phyloP scores from a whole-genome alignment of 257 asterid genomes.

The Ilex aquifolium region DNA sequence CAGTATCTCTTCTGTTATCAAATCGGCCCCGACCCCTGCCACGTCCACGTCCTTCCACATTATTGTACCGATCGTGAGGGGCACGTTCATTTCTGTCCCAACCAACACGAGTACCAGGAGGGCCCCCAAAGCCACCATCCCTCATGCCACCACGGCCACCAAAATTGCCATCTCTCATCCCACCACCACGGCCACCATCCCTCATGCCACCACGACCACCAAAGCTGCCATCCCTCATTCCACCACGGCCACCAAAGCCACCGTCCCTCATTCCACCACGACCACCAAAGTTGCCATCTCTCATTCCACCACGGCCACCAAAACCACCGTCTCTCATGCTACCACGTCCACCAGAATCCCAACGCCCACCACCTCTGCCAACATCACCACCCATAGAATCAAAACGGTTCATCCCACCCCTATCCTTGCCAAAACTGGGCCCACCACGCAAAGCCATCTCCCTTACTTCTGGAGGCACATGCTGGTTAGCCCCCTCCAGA shows the following conservation, averaged over 20 bases:
- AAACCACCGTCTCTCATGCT: conserved; percentile 59
- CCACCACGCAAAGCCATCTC: conserved; percentile 84
- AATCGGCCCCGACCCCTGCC: conserved; percentile 74
- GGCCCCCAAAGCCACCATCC: conserved; percentile 43
- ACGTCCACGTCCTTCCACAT: conserved; percentile 56
- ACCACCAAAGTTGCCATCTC: conserved; percentile 36
- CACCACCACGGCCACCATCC: conserved; percentile 59
- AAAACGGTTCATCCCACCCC: conserved; percentile 66
- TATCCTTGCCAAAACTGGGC: conserved; percentile 60
- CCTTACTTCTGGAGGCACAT: conserved; percentile 77
- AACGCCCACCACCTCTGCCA: conserved; percentile 44
- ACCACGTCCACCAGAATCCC: conserved; percentile 77
- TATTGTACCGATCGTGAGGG: conserved; percentile 38
- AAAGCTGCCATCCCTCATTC: conserved; percentile 35
- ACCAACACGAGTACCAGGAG: conserved; percentile 50
- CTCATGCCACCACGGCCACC: conserved; percentile 54
- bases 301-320: conserved; percentile 61
- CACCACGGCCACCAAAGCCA: conserved; percentile 29
- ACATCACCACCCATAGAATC: conserved; percentile 38
- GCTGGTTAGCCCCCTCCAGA: conserved; percentile 93
- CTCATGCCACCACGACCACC: conserved; percentile 67
- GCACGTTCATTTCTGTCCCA: conserved; percentile 81
- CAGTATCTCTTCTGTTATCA: conserved; percentile 56
- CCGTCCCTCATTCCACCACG: conserved; percentile 29
- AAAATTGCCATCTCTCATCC: conserved; percentile 38